Conservation (phyloP, 495 filamentous ascomycete species). For the Aspergillus ellipticus region DNA sequence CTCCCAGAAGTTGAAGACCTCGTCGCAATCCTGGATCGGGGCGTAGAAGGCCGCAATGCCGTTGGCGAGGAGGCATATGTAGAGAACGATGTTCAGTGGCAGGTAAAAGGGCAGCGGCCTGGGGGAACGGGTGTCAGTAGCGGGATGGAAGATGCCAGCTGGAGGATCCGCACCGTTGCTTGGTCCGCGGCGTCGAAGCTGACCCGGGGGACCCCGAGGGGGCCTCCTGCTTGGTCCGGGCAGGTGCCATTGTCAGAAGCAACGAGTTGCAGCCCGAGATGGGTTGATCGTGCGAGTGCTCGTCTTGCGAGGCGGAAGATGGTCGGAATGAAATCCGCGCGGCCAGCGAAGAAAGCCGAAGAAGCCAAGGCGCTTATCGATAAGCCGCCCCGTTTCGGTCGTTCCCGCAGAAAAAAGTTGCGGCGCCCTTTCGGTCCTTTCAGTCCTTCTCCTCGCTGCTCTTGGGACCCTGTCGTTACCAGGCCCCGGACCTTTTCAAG, state of each 20-base stretch:
- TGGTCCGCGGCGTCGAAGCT: conserved; percentile 18
- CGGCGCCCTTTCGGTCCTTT: not conserved
- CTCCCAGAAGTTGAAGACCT: conserved; percentile 99
- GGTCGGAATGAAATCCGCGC: not conserved
- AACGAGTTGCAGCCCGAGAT: too few species aligned
- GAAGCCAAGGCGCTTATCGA: conserved; percentile 21
- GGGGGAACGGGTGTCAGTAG: conserved; percentile 6
- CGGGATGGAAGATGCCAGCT: not conserved
- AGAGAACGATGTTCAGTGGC: conserved; percentile 70
- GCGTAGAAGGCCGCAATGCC: conserved; percentile 73
- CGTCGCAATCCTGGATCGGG: conserved; percentile 97
- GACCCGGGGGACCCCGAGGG: conserved; percentile 6
- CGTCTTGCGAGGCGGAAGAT: not conserved
- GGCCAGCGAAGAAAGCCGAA: not conserved
- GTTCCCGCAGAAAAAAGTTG: conserved; percentile 9
- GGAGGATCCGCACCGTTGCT: conserved; percentile 27
- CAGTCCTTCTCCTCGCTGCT: conserved; percentile 25
- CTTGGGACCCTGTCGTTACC: conserved; percentile 8
- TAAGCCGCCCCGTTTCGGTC: conserved; percentile 14
- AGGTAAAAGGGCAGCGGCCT: conserved; percentile 58
- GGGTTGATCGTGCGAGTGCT: too few species aligned
- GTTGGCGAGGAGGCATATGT: conserved; percentile 69
- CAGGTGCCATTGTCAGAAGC: conserved; percentile 11
- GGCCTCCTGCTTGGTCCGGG: conserved; percentile 10
- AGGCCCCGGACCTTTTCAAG: conserved; percentile 8